Evolutionary conservation across 192 early-diverging fungal species (phyloP).

Genomic region (Coemansia sp.): DNA sequence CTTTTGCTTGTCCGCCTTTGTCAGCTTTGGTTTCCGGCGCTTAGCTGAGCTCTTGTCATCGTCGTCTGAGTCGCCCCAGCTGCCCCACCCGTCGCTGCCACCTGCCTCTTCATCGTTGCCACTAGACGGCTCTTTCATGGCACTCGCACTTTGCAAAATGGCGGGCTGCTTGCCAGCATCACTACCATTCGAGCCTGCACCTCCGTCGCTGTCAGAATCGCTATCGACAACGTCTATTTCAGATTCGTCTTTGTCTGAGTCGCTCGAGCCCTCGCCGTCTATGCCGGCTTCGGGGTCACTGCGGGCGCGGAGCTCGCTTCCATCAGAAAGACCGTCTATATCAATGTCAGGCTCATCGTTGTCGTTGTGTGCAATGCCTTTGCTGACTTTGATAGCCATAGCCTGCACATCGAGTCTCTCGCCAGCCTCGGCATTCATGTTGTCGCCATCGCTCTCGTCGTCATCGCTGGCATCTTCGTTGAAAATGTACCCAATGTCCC

Average conservation of each 20-base stretch:
- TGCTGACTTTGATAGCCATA: constrained; percentile 45
- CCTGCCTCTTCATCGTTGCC: background rate
- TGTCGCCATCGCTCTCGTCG: constrained; percentile 23
- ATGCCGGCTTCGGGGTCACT: background rate
- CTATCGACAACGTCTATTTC: background rate
- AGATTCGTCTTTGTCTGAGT: background rate
- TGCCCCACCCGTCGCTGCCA: constrained; percentile 30
- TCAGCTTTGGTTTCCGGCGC: constrained; percentile 9
- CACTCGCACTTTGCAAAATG: no score
- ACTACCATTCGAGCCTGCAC: background rate
- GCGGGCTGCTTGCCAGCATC: background rate
- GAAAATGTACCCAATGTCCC: constrained; percentile 70
- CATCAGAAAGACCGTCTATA: constrained; percentile 42
- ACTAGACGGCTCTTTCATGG: background rate
- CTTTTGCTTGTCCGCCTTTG: constrained; percentile 18
- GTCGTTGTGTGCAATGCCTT: constrained; percentile 14
- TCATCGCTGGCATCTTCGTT: constrained; percentile 54
- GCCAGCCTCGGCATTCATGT: background rate
- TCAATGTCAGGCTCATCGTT: constrained; percentile 34
- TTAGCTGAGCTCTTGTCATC: background rate
- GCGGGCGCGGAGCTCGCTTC: constrained; percentile 20
- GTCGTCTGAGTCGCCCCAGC: constrained; percentile 29
- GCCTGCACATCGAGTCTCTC: constrained; percentile 38
- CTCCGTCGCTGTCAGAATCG: constrained; percentile 7
- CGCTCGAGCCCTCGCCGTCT: constrained; percentile 1